phyloP scores from a whole-genome alignment of 768 basidiomycete genomes.

The Plicaturopsis crispa region DNA sequence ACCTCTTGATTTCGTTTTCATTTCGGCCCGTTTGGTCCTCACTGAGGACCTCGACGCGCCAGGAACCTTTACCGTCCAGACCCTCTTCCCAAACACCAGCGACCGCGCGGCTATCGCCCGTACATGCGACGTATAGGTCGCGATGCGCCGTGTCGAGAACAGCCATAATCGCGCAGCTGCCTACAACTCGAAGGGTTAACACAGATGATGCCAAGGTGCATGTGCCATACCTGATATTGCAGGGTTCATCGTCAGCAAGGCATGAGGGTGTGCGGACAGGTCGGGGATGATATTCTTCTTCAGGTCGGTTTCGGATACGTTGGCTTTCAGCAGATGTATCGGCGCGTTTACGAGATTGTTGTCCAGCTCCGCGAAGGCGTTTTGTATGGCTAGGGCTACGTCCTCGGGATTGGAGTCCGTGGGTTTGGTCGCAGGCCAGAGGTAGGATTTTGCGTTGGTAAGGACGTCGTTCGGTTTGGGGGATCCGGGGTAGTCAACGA shows the following conservation, averaged over 20 bases:
- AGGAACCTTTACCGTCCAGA: conserved; percentile 57
- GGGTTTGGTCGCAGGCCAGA: conserved; percentile 26
- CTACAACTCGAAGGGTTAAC: conserved; percentile 27
- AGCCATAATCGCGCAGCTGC: conserved; percentile 88
- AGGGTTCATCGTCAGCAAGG: conserved; percentile 66
- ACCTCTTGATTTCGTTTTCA: conserved; percentile 79
- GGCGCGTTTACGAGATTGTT: conserved; percentile 77
- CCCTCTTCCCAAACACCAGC: conserved; percentile 85
- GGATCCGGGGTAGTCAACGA: conserved; percentile 31
- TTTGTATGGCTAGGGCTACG: conserved; percentile 62
- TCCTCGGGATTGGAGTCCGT: conserved; percentile 37
- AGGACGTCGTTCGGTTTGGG: conserved; percentile 19
- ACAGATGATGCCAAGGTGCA: conserved; percentile 1
- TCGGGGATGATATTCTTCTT: conserved; percentile 53
- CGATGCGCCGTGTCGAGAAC: conserved; percentile 78
- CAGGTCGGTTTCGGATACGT: conserved; percentile 40
- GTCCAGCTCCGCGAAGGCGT: conserved; percentile 80
- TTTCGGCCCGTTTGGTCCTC: conserved; percentile 97
- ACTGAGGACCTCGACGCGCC: conserved; percentile 90
- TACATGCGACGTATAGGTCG: conserved; percentile 84
- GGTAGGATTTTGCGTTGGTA: conserved; percentile 28
- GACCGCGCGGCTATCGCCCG: conserved; percentile 93
- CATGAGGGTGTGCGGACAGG: conserved; percentile 64
- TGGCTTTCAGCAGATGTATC: conserved; percentile 57
- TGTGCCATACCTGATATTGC: conserved; percentile 62